Conservation (phyloP, 73 alveolate genomes). For the Stentor coeruleus region DNA sequence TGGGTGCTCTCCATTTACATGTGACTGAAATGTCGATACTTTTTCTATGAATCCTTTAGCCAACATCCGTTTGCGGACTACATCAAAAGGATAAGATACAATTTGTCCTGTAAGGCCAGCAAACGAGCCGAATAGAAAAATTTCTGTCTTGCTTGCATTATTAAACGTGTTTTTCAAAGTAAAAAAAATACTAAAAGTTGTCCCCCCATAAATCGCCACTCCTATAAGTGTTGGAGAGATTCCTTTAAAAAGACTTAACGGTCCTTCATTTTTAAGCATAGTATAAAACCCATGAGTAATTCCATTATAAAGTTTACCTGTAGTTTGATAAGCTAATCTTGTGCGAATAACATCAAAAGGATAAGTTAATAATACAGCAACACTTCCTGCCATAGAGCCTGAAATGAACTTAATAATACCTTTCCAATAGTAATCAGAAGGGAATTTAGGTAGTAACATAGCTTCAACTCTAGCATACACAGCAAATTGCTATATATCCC, state of each 20-base stretch:
- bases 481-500: constrained; percentile 3
- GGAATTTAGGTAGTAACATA: background rate
- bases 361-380: constrained; percentile 36
- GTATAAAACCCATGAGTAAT: constrained; percentile 36
- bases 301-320: constrained; percentile 36
- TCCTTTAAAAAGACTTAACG: constrained; percentile 40
- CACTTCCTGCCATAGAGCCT: constrained; percentile 38
- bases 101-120: constrained; percentile 46
- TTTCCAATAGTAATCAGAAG: background rate
- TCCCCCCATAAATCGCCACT: constrained; percentile 16
- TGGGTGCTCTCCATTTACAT: background rate
- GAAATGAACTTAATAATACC: constrained; percentile 13
- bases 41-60: constrained; percentile 45
- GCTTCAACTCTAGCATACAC: background rate
- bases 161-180: constrained; percentile 17
- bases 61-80: constrained; percentile 51
- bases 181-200: constrained; percentile 5
- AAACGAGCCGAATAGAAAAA: constrained; percentile 42
- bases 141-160: constrained; percentile 29
- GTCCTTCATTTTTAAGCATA: constrained; percentile 37
- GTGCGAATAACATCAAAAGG: constrained; percentile 50
- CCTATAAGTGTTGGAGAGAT: constrained; percentile 35
- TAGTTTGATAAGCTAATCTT: constrained; percentile 50
- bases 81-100: constrained; percentile 57
- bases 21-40: constrained; percentile 30